Percentiles rank a stretch among this genome's conserved stretches.
phyloP scores from a whole-genome alignment of 1,284 basidiomycete genomes.

The Cerioporus squamosus region DNA sequence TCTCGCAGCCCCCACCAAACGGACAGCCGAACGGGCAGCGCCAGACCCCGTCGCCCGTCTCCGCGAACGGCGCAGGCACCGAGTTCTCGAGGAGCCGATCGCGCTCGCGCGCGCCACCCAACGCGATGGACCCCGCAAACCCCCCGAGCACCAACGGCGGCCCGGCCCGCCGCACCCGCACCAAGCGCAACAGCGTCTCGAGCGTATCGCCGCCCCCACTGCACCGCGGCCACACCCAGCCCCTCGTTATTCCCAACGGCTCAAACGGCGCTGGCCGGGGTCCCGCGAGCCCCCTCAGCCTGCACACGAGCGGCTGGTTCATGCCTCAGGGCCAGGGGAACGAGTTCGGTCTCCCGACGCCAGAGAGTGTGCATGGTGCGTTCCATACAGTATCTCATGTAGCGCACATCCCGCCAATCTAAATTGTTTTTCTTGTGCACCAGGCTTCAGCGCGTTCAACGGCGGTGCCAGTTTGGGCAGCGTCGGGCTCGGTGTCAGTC shows the following conservation, averaged over 20 bases:
- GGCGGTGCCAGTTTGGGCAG: conserved; percentile 25
- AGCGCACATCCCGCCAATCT: background rate
- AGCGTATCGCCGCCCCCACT: conserved; percentile 47
- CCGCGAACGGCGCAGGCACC: conserved; percentile 19
- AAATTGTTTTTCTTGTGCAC: conserved; percentile 9
- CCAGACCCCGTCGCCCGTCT: conserved; percentile 29
- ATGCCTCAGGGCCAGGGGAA: conserved; percentile 29
- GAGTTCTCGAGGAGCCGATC: conserved; percentile 49
- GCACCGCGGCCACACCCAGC: conserved; percentile 42
- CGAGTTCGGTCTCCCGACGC: conserved; percentile 45
- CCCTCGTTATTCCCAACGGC: conserved; percentile 60
- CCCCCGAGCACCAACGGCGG: conserved; percentile 42
- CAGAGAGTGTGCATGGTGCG: conserved; percentile 42
- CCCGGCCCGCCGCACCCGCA: conserved; percentile 38
- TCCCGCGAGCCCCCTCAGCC: conserved; percentile 35
- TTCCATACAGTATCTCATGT: background rate
- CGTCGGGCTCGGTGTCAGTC: conserved; percentile 34
- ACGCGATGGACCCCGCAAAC: conserved; percentile 49
- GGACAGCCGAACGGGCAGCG: conserved; percentile 24
- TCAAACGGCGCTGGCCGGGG: conserved; percentile 26
- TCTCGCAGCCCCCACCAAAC: conserved; percentile 22
- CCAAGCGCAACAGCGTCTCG: conserved; percentile 52
- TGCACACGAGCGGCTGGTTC: conserved; percentile 34
- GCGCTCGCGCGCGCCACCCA: conserved; percentile 32
- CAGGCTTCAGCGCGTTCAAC: conserved; percentile 32